Percentiles rank a stretch among this genome's conserved stretches.
Evolutionary conservation across 768 basidiomycete species (phyloP).

Genomic region (Gyrodon lividus): DNA sequence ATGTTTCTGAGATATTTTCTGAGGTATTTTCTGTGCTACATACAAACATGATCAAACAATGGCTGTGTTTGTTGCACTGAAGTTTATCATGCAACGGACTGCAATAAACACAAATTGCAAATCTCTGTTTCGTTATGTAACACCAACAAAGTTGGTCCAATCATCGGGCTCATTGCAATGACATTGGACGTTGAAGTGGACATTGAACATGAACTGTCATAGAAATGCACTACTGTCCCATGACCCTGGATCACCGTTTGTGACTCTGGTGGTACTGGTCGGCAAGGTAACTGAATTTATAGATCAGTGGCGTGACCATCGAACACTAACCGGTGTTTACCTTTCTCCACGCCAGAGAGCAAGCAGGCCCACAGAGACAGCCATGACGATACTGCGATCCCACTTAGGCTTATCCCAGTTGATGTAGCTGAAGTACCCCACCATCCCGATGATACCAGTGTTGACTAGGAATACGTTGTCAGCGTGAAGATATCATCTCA

Average conservation of each 20-base stretch:
- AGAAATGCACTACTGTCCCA: no score
- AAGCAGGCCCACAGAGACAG: constrained; percentile 56
- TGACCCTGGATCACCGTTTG: neutral
- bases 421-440: constrained; percentile 63
- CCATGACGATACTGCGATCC: constrained; percentile 62
- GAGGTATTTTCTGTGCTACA: no score
- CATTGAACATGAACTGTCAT: no score
- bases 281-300: constrained; percentile 35
- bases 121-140: no score
- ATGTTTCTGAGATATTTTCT: no score
- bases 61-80: no score
- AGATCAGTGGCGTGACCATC: neutral
- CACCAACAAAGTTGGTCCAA: no score
- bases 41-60: no score
- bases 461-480: constrained; percentile 48
- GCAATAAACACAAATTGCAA: no score
- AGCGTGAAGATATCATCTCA: neutral
- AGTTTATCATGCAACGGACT: no score
- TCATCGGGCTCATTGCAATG: no score
- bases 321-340: constrained; percentile 37
- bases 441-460: constrained; percentile 54
- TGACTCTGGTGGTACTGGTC: constrained; percentile 37
- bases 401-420: constrained; percentile 65
- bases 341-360: constrained; percentile 67
- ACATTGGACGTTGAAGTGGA: no score